Evolutionary conservation across 1,284 basidiomycete genomes (phyloP).

Genomic region (Meira miltonrushii): DNA sequence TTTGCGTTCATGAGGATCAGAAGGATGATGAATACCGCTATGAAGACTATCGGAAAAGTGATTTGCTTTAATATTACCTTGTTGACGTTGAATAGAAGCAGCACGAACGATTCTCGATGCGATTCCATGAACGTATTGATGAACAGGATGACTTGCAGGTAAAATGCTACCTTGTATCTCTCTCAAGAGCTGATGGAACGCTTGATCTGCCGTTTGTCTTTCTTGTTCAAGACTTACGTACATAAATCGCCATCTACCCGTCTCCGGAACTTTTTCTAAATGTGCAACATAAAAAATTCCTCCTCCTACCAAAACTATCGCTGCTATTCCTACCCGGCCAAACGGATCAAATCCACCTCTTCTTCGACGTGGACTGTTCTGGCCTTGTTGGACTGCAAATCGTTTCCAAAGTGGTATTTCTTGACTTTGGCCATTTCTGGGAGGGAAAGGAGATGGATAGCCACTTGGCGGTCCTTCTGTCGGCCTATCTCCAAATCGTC

Average conservation of each 20-base stretch:
- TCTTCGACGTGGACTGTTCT: no score
- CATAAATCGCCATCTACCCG: conserved; percentile 48
- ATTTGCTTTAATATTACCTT: conserved; percentile 57
- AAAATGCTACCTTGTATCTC: conserved; percentile 64
- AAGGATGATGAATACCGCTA: conserved; percentile 9
- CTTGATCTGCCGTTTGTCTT: conserved; percentile 54
- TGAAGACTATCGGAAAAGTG: conserved; percentile 22
- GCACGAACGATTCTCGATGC: conserved; percentile 69
- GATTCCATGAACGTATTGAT: conserved; percentile 59
- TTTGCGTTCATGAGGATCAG: not conserved
- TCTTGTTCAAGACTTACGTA: conserved; percentile 40
- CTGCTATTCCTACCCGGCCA: conserved; percentile 13
- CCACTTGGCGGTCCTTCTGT: no score
- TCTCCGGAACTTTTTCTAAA: conserved; percentile 45
- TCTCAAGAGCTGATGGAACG: conserved; percentile 59
- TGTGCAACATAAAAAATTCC: conserved; percentile 45
- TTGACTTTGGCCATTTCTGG: no score
- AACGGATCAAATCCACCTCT: not conserved
- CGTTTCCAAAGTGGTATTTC: no score
- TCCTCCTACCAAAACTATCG: conserved; percentile 25
- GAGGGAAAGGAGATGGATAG: no score
- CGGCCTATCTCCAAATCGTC: no score
- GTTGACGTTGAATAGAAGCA: conserved; percentile 58
- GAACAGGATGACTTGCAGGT: conserved; percentile 65
- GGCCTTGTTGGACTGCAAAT: no score